Conservation (phyloP, 768 basidiomycete genomes). For the Pleurotus tuoliensis region DNA sequence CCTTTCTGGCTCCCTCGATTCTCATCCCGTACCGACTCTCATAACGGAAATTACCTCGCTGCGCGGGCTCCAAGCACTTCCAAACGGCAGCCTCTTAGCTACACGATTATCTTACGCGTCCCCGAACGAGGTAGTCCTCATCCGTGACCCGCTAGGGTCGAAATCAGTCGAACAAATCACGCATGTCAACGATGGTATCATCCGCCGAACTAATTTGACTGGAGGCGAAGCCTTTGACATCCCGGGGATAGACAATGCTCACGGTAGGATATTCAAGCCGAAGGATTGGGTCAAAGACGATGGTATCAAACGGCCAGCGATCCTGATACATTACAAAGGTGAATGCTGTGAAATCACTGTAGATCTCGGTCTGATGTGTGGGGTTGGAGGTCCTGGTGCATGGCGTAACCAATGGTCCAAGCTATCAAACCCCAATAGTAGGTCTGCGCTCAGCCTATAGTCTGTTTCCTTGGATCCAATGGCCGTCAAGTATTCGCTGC, state of each 20-base stretch:
- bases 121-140: background rate
- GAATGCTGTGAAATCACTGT: background rate
- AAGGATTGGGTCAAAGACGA: background rate
- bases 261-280: background rate
- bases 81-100: background rate
- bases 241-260: background rate
- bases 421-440: constrained; percentile 2
- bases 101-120: background rate
- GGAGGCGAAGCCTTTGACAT: background rate
- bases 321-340: background rate
- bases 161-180: background rate
- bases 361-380: background rate
- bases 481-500: background rate
- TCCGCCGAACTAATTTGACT: background rate
- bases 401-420: background rate
- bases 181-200: background rate
- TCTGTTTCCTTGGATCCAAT: background rate
- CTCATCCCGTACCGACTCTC: background rate
- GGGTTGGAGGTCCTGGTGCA: background rate
- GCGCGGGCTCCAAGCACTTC: background rate
- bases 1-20: background rate
- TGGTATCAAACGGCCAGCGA: background rate
- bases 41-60: background rate
- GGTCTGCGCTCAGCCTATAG: background rate
- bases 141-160: background rate